Percentiles rank a stretch among this genome's conserved stretches.
phyloP scores from a whole-genome alignment of 2,329 filamentous ascomycete genomes.

The Aaosphaeria arxii region DNA sequence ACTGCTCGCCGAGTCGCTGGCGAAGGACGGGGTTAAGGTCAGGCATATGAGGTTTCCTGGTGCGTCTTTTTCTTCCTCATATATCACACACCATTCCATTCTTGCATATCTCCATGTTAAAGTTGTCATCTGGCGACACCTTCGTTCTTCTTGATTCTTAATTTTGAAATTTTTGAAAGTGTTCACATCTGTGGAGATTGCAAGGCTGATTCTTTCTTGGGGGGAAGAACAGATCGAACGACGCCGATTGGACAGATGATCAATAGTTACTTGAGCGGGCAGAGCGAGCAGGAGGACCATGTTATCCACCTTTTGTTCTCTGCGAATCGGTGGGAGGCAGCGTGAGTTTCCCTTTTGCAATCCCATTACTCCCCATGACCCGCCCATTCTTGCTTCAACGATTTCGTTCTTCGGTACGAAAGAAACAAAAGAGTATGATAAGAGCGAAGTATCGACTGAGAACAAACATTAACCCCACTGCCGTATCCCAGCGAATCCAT shows the following conservation, averaged over 20 bases:
- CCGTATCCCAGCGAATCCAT: constrained; percentile 26
- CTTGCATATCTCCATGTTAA: not conserved
- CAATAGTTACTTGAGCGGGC: constrained; percentile 72
- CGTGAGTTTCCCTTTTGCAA: constrained; percentile 21
- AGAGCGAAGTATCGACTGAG: too few relatives aligned
- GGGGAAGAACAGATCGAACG: constrained; percentile 60
- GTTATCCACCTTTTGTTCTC: constrained; percentile 87
- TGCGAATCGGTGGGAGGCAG: constrained; percentile 82
- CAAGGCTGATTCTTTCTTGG: too few relatives aligned
- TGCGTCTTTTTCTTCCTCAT: constrained; percentile 30
- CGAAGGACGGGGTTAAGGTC: constrained; percentile 50
- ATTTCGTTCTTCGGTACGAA: too few relatives aligned
- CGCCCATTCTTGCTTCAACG: not conserved
- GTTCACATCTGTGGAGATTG: not conserved
- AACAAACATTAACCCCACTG: not conserved
- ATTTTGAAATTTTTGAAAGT: not conserved
- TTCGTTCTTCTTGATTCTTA: not conserved
- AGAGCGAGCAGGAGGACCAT: constrained; percentile 76
- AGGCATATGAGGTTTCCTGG: constrained; percentile 66
- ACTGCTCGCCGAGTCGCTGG: constrained; percentile 57
- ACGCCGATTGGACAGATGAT: constrained; percentile 88
- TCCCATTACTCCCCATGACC: not conserved
- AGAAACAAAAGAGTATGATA: too few relatives aligned
- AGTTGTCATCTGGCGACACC: not conserved
- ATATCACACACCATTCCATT: not conserved